Evolutionary conservation across 2,329 filamentous ascomycete species (phyloP).

Genomic region (Aspergillus transmontanensis): DNA sequence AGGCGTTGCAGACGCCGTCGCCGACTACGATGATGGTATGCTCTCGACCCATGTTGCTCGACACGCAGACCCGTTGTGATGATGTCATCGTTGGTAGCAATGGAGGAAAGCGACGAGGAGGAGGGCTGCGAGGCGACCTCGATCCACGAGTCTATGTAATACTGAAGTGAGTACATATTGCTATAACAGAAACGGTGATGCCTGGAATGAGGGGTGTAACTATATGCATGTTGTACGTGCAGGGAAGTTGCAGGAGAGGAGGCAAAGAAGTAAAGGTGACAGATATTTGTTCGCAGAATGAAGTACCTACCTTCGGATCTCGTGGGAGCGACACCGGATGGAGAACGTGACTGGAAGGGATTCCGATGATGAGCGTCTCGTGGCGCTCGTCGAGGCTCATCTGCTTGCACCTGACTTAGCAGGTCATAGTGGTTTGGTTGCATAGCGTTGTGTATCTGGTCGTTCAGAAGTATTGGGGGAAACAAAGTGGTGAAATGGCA

Average conservation of each 20-base stretch:
- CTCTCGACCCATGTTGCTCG: conserved; percentile 54
- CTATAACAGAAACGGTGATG: conserved; percentile 6
- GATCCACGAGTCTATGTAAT: conserved; percentile 84
- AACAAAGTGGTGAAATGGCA: not conserved
- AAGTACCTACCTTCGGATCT: conserved; percentile 47
- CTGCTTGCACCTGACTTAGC: conserved; percentile 36
- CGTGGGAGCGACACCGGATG: conserved; percentile 37
- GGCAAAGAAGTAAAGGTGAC: not conserved
- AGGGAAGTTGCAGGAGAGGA: conserved; percentile 14
- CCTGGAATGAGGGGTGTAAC: conserved; percentile 12
- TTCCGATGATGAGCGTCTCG: conserved; percentile 36
- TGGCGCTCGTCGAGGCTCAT: conserved; percentile 37
- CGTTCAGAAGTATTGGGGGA: not conserved
- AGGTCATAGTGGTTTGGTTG: conserved; percentile 44
- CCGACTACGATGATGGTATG: conserved; percentile 63
- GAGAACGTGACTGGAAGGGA: conserved; percentile 35
- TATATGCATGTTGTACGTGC: conserved; percentile 23
- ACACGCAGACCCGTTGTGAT: conserved; percentile 85
- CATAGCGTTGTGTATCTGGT: conserved; percentile 28
- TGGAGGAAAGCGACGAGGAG: conserved; percentile 84
- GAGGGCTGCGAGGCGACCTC: conserved; percentile 92
- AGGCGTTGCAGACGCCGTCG: conserved; percentile 44
- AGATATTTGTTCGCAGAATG: conserved; percentile 7
- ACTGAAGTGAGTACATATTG: conserved; percentile 48
- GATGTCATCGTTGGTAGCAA: conserved; percentile 75